Evolutionary conservation across 345 rosid genomes (phyloP), one percentile per base, ranked within the genome.

Genomic region (Gossypium australe): DNA sequence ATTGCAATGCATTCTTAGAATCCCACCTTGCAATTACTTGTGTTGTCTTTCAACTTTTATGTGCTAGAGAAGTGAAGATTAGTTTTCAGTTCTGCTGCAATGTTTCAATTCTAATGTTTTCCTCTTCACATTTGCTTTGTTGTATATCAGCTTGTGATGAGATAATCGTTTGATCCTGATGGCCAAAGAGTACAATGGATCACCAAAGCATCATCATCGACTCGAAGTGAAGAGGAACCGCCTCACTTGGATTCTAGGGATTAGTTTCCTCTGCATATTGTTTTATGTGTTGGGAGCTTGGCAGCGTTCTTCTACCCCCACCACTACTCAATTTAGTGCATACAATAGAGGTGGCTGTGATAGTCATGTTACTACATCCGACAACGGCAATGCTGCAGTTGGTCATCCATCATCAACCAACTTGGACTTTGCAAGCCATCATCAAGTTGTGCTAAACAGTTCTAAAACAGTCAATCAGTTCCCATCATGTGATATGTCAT

Each of bases 231-330:
- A 87, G 80, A 87, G 89, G 80, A 95, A 75, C 80, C 89, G 91
- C 55, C 83, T 95, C 27, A 88, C 93, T 48, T 90, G 89, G 94
- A 71, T 93, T 49, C 82, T 91, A 1, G 94, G 91, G 47, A 90
- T 90, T 20, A 85, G 96, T 34, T 93, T 93, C 59, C 94, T 95
- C 56, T 95, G 99, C 78, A 81, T 93, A 66, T 74, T 93, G 81
- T 95, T 86, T 71, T 93, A 93, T 71, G 82, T 88, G 74, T 64
- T 95, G 80, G 99, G 99, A 52, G 87, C 96, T 45, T 93, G 98
- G 99, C 96, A 89, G 83, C 87, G 74, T 67, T 81, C 83, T 25
- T 60, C 76, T 1, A 60, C 77, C 74, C 82, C 91, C 2, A 48
- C 90, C 2, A 41, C 77, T 64, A 78, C 77, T 76, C 85, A 73